These are phyloP conservation scores for Fomitopsis palustris DNA, from an alignment of 1,284 basidiomycete genomes.

Conservation along the genomic window DNA sequence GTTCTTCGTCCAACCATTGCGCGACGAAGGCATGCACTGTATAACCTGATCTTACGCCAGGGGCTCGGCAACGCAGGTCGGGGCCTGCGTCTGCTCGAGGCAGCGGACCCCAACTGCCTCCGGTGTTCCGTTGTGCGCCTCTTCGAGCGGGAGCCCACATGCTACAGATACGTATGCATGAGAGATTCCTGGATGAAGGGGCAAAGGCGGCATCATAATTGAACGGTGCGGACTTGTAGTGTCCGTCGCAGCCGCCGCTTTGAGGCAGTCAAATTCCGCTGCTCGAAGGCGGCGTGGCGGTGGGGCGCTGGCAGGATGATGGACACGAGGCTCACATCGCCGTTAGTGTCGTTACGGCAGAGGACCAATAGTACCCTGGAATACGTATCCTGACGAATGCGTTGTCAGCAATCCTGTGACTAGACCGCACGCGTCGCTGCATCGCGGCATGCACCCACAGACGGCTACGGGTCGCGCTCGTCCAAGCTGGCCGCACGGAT, in stretches of 20 bases:
- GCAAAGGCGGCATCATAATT: background rate
- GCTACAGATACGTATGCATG: background rate
- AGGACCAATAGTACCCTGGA: constrained; percentile 1
- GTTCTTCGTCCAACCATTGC: background rate
- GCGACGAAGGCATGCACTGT: background rate
- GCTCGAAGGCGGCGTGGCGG: background rate
- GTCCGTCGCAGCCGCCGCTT: background rate
- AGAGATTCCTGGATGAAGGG: background rate
- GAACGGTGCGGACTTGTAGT: background rate
- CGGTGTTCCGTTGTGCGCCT: background rate
- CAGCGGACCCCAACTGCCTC: background rate
- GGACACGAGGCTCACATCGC: background rate
- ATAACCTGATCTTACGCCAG: background rate
- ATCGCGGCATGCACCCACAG: background rate
- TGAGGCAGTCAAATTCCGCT: background rate
- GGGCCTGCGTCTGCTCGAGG: background rate
- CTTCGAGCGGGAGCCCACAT: background rate
- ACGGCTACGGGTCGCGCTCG: background rate
- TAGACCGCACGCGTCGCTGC: background rate
- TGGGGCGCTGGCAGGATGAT: background rate
- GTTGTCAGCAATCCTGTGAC: constrained; percentile 5
- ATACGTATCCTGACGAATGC: constrained; percentile 1
- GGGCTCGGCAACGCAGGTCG: background rate
- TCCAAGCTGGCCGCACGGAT: background rate
- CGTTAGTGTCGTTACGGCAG: constrained; percentile 1